Percentiles rank a stretch among this genome's conserved stretches.
Evolutionary conservation across 129 eudicot species (phyloP).

Genomic region (Arctium minus): DNA sequence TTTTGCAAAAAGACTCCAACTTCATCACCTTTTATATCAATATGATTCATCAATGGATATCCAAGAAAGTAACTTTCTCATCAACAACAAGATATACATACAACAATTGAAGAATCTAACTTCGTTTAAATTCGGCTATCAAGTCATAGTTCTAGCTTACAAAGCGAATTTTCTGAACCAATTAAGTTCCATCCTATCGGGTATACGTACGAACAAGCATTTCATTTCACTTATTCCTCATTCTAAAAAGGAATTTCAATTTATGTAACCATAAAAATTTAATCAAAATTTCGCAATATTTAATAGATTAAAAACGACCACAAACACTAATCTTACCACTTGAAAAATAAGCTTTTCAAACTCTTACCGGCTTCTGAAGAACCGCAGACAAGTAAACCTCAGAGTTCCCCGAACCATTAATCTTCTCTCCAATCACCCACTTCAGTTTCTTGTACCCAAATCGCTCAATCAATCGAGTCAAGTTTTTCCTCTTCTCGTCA

Average conservation of each 20-base stretch:
- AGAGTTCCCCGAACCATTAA: constrained; percentile 73
- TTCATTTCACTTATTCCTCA: constrained; percentile 37
- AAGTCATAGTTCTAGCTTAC: constrained; percentile 14
- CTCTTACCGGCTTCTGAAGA: constrained; percentile 89
- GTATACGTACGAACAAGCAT: constrained; percentile 29
- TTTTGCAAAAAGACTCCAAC: not conserved
- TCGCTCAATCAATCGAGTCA: constrained; percentile 82
- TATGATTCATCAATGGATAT: not conserved
- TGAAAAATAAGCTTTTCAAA: constrained; percentile 25
- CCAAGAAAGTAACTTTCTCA: not conserved
- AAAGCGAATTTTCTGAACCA: constrained; percentile 12
- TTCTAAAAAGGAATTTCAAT: constrained; percentile 33
- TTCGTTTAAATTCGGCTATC: constrained; percentile 9
- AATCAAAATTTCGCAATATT: constrained; percentile 32
- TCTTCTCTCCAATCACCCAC: constrained; percentile 94
- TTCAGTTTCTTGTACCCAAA: constrained; percentile 94
- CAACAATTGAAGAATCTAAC: constrained; percentile 11
- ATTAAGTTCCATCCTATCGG: constrained; percentile 23
- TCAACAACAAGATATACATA: constrained; percentile 10
- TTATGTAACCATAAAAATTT: constrained; percentile 26
- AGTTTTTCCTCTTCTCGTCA: constrained; percentile 73
- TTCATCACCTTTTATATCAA: not conserved
- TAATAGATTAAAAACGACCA: constrained; percentile 31
- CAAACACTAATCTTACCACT: constrained; percentile 21
- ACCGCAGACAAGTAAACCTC: constrained; percentile 95